These are phyloP conservation scores for Pisolithus microcarpus DNA, from an alignment of 768 basidiomycete species.

Conservation along the genomic window DNA sequence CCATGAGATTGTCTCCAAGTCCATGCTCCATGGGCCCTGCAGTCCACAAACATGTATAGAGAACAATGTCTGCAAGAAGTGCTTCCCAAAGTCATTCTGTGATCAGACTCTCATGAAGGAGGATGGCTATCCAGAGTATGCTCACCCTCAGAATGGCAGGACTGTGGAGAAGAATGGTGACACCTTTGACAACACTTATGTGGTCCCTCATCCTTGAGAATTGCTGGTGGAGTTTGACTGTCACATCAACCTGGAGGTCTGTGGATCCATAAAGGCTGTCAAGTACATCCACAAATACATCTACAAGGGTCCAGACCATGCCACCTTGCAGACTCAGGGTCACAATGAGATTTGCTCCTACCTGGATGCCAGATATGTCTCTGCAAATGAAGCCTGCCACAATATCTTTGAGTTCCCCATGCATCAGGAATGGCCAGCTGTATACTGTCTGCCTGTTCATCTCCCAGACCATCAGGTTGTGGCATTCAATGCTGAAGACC, in stretches of 20 bases:
- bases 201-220: slow-evolving; percentile 35
- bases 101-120: slow-evolving; percentile 28
- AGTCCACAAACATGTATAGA: slow-evolving; percentile 31
- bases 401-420: slow-evolving; percentile 27
- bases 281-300: slow-evolving; percentile 34
- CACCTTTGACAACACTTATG: slow-evolving; percentile 31
- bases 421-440: slow-evolving; percentile 29
- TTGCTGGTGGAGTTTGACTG: slow-evolving; percentile 31
- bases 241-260: slow-evolving; percentile 45
- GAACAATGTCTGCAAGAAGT: slow-evolving; percentile 34
- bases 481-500: slow-evolving; percentile 27
- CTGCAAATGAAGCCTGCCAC: slow-evolving; percentile 31
- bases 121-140: slow-evolving; percentile 36
- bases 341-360: slow-evolving; percentile 31
- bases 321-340: slow-evolving; percentile 26
- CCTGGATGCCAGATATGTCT: slow-evolving; percentile 34
- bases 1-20: slow-evolving; percentile 30
- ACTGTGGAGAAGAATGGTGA: slow-evolving; percentile 14
- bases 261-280: slow-evolving; percentile 27
- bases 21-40: slow-evolving; percentile 41
- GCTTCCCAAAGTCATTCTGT: slow-evolving; percentile 35
- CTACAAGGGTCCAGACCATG: slow-evolving; percentile 40
- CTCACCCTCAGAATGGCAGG: slow-evolving; percentile 29
- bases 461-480: slow-evolving; percentile 32
- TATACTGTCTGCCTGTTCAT: slow-evolving; percentile 39